Base-by-base conservation (phyloP, 345 rosid genomes). In the Stellera chamaejasme region DNA sequence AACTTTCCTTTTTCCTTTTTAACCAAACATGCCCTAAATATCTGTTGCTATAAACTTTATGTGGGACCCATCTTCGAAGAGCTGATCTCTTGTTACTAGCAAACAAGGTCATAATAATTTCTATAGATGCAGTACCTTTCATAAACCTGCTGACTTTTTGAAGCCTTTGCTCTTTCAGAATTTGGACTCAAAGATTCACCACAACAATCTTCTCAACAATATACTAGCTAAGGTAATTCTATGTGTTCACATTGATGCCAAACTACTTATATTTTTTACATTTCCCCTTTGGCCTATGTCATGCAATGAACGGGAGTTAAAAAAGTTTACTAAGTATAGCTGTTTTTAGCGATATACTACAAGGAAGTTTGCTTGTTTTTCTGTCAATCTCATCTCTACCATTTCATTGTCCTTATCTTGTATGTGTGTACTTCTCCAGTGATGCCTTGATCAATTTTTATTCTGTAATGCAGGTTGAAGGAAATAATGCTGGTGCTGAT, bases 111-210 rank as follows among this genome's bases (percentile, higher is more conserved):
- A 32, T 32, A 5, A 32, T 32, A 2, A 1, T 32, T 32, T 32
- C 39, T 32, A 8, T 32, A 4, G 39, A 32, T 32, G 39, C 39
- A 32, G 39, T 32, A 32, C 39, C 3, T 32, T 32, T 32, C 9
- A 52, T 43, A 25, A 44, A 11, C 26, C 44, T 7, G 52, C 65
- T 59, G 42, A 27, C 27, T 6, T 62, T 54, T 62, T 54, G 48
- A 46, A 9, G 61, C 43, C 43, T 59, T 23, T 43, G 9, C 62
- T 42, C 50, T 50, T 58, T 32, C 83, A 90, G 97, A 84, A 78
- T 65, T 72, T 90, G 90, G 97, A 90, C 79, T 90, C 94, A 26
- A 90, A 90, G 82, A 87, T 90, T 68, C 96, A 82, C 69, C 97
- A 84, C 77, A 90, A 90, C 75, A 90, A 90, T 66, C 96, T 90